Conservation (phyloP, 139 green algal species). For the Micractinium sp. region DNA sequence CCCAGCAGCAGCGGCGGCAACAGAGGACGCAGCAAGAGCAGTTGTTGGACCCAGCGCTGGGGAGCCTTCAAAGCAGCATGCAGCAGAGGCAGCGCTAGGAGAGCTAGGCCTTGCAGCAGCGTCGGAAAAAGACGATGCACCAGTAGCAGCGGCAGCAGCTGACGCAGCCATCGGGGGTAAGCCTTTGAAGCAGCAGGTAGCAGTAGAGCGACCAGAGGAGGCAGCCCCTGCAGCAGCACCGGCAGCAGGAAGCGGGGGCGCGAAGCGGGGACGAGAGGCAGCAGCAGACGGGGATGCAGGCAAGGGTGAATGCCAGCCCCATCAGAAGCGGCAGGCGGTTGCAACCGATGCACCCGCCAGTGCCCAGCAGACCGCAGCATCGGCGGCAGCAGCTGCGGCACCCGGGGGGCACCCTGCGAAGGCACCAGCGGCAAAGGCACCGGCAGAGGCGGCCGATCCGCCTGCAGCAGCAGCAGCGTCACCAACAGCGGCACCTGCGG, state of each 20-base stretch:
- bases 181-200: not conserved
- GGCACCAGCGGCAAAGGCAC: not conserved
- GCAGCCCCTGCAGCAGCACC: not conserved
- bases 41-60: not conserved
- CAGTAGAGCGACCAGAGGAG: not conserved
- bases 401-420: not conserved
- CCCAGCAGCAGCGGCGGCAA: not conserved
- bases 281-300: not conserved
- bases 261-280: not conserved
- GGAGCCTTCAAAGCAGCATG: not conserved
- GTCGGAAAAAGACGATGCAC: not conserved
- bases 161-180: not conserved
- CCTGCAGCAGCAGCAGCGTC: not conserved
- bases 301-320: not conserved
- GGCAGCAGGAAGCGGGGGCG: not conserved
- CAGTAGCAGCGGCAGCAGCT: constrained; percentile 7
- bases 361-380: not conserved
- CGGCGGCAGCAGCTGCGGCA: not conserved
- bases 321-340: not conserved
- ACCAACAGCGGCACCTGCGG: not conserved
- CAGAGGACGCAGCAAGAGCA: not conserved
- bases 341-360: not conserved
- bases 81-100: not conserved
- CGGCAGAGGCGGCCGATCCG: not conserved
- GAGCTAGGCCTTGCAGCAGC: not conserved